Conservation (phyloP, 2,329 filamentous ascomycete species). For the Aspergillus candidus region DNA sequence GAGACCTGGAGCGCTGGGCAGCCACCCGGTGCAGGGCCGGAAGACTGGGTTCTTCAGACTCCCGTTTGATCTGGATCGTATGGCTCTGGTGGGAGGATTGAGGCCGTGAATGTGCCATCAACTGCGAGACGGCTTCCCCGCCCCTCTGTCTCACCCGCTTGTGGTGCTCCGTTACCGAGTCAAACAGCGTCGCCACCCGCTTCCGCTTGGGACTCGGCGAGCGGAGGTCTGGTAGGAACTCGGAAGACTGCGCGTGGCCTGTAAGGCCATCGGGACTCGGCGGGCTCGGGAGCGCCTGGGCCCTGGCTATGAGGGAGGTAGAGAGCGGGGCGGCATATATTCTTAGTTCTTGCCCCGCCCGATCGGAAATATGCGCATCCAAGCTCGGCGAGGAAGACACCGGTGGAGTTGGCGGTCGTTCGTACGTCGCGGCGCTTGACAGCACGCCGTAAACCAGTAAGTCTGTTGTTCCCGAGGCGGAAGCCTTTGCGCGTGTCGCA, state of each 20-base stretch:
- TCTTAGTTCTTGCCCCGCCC: slow-evolving; percentile 25
- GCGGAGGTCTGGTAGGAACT: slow-evolving; percentile 34
- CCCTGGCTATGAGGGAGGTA: slow-evolving; percentile 27
- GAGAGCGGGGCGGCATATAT: slow-evolving; percentile 36
- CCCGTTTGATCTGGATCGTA: slow-evolving; percentile 30
- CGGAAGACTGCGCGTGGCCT: slow-evolving; percentile 18
- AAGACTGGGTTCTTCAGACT: slow-evolving; percentile 27
- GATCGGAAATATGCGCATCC: slow-evolving; percentile 7
- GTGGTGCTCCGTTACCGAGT: slow-evolving; percentile 38
- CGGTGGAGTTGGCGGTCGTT: slow-evolving; percentile 32
- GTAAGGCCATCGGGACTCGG: slow-evolving; percentile 14
- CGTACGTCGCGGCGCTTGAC: slow-evolving; percentile 22
- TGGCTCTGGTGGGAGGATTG: slow-evolving; percentile 27
- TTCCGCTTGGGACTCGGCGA: slow-evolving; percentile 40
- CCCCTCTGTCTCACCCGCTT: slow-evolving; percentile 35
- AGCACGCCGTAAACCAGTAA: slow-evolving; percentile 36
- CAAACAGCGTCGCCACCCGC: slow-evolving; percentile 38
- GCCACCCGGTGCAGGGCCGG: slow-evolving; percentile 24
- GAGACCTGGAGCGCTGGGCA: slow-evolving; percentile 27
- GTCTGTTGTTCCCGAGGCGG: slow-evolving; percentile 25
- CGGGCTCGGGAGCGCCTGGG: slow-evolving; percentile 29
- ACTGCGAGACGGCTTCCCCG: slow-evolving; percentile 34
- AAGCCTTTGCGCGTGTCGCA: slow-evolving; percentile 10
- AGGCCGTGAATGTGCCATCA: slow-evolving; percentile 31
- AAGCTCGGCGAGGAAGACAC: slow-evolving; percentile 26